Base-by-base conservation (phyloP, 306 rosid species). In the Morella rubra region DNA sequence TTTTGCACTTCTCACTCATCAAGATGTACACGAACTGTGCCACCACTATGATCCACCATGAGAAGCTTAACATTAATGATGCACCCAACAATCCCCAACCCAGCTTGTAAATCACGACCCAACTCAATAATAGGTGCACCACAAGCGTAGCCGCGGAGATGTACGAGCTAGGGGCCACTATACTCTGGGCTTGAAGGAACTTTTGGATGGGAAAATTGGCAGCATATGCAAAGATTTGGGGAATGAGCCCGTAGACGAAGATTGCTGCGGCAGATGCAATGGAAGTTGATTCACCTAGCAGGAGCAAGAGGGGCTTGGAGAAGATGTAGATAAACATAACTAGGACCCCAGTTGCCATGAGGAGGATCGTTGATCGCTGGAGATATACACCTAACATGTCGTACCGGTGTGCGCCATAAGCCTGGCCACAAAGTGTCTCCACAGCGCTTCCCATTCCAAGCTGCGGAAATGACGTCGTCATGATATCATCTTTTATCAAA, bases 391-490 rank as follows among this genome's bases (percentile, higher is more conserved):
- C 87, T 8, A 84, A 73, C 92, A 88, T 84, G 0, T 84, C 85
- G 24, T 44, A 80, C 62, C 60, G 86, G 41, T 70, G 81, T 7
- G 90, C 92, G 6, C 92, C 92, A 47, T 75, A 88, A 9, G 92
- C 92, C 76, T 88, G 92, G 0, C 92, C 92, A n/a, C 92, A 88
- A 2, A 88, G 83, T 5, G 92, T 88, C 64, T 88, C 92, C 44
- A 86, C 90, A 0, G 90, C 92, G 44, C 92, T 88, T 24, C 90
- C 92, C 92, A 86, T 88, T 13, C 92, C 92, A 22, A 88, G 82
- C 92, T 85, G 73, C 32, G 46, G 27, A 16, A 60, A 41, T 1
- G 47, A 40, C 37, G 37, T 4, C 12, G 24, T 7, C 7, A 27
- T 3, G 6, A 44, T 6, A 46, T 19, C 12, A 42, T 9, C 24